Evolutionary conservation across 2,329 filamentous ascomycete species (phyloP), one percentile per base, ranked within the genome.

Genomic region (Hypoxylon sp.): DNA sequence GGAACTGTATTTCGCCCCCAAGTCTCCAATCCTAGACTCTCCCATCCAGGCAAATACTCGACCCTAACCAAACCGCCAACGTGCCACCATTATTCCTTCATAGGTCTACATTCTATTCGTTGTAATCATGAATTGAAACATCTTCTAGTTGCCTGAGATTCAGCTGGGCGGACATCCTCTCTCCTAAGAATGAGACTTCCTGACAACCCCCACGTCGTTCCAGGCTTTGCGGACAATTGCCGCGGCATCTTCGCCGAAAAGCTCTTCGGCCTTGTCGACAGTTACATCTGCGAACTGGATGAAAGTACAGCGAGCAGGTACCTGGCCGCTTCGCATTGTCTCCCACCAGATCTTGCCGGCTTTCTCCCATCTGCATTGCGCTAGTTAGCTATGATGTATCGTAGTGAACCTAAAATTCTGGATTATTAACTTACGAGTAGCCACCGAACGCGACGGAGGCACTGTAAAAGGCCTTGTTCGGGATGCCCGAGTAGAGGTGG

Each of bases 401-500:
- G 29, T 56, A 7, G 1, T 1, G 6, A n/a, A 41, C 3, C 7
- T 6, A 7, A 9, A 9, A 12, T 16, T 19, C 11, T 6, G 12
- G 23, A 2, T 1, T 48, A 4, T 14, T 21, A 16, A 65, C 72
- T 72, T 70, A 75, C 71, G 72, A 74, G 52, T 74, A 84, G 4
- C 85, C 85, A 12, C 84, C 85, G 67, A 87, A 81, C 1, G 76
- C 79, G 3, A 78, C 74, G 1, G 83, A 75, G 9, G 76, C 80
- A 8, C 85, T 80, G 69, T 85, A 85, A 68, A 88, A 88, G 2
- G 85, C 85, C 65, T 81, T 80, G 76, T 88, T 88, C 2, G 85
- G 85, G 46, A 88, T 87, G 5, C 85, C 85, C 5, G 84, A 87
- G 74, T 81, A 85, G 51, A 84, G 76, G 73, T 88, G 85, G 2